Base-by-base conservation (phyloP, 2,329 filamentous ascomycete species). In the Rosellinia necatrix region DNA sequence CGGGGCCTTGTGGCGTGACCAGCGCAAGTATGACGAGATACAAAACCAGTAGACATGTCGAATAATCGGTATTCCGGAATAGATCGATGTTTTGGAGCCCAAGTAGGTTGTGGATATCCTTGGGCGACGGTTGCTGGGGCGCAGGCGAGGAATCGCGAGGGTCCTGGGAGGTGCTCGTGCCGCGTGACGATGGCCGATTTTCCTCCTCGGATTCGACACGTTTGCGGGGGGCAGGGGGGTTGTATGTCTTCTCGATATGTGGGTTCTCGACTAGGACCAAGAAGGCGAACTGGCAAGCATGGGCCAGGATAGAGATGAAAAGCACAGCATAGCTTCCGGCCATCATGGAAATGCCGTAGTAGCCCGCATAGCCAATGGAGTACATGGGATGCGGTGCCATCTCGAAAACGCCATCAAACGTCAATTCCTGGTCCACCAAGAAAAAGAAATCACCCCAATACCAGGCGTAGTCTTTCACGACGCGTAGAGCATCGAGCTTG, bases 361-460 rank as follows among this genome's bases (percentile, higher is more conserved):
- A 99, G 42, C 94, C 94, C 49, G 91, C 92, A 74, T 99, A 99
- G 34, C 94, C 94, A 68, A 97, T 93, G 52, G 92, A 96, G 76
- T 97, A 97, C 93, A 97, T 97, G 61, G 93, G 93, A 72, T 97
- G 94, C 27, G 94, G 94, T 17, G 94, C 94, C 88, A 99, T 96
- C 76, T 99, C 94, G 72, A 97, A 99, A 61, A 99, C 94, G 53
- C 94, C 94, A 71, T 99, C 94, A 73, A 99, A 99, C 46, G 92
- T 97, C 72, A 99, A 81, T 70, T 96, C 91, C 76, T 97, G 92
- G 75, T 99, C 94, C 72, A 99, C 91, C 69, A 99, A 87, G 75
- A 92, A 99, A 81, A 97, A 99, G 76, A 97, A 97, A 75, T 99
- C 94, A 59, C 94, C 94, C 94, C 94, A 99, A 76, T 97, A 99